Base-by-base conservation (phyloP, 2,329 filamentous ascomycete species). In the Diaporthe citriasiana region DNA sequence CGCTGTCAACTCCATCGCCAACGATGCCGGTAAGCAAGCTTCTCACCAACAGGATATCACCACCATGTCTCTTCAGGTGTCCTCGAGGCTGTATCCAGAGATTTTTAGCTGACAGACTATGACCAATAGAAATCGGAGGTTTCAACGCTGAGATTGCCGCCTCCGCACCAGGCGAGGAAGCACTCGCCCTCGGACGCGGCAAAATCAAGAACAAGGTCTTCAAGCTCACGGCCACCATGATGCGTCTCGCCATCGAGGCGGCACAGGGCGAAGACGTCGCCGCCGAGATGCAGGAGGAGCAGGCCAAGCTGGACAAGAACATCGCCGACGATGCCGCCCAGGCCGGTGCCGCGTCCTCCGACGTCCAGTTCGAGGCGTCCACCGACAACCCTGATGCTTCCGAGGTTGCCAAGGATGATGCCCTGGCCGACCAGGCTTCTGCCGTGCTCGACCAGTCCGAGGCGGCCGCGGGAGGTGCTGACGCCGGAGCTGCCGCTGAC, bases 191-290 rank as follows among this genome's bases (percentile, higher is more conserved):
- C 13, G 87, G 86, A 13, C 80, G 82, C 71, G 85, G 85, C 76
- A 87, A 87, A 79, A 86, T 82, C 75, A 85, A 86, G 82, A 87
- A 87, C 82, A 87, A 88, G 79, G 84, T 88, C 22, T 79, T 88
- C 57, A 88, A 88, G 79, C 80, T 87, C 71, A 83, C 81, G 73
- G 83, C 85, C 27, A 84, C 85, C 70, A 82, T 85, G 65, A 79
- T 87, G 56, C 79, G 83, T 74, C 82, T 87, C 22, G 79, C 84
- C 77, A 81, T 86, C 33, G 79, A 87, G 75, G 79, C 82, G 66
- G 86, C 85, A 0, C 83, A 87, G 75, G 86, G 86, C 27, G 74
- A 81, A 35, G 79, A 83, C 73, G 81, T 83, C 1, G 79, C 80
- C 5, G 79, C 76, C 15, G 82, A 85, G 76, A 75, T 86, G 13